These are phyloP conservation scores for Brettanomyces nanus DNA, from an alignment of 805 yeast species.

Conservation along the genomic window DNA sequence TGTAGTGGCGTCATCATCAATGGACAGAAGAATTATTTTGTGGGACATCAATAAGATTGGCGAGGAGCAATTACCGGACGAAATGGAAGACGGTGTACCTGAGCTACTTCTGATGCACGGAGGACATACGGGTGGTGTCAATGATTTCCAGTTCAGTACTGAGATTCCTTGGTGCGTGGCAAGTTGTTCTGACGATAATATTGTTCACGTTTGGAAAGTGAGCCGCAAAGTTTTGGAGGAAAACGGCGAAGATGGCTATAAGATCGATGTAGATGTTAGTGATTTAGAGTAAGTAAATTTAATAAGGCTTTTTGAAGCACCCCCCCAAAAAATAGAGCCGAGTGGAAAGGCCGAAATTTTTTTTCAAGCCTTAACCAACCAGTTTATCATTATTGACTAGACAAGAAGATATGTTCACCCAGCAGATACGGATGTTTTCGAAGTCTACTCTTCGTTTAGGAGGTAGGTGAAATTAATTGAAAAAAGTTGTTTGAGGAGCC, in stretches of 20 bases:
- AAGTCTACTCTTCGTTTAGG: too few species aligned
- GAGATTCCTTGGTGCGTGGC: slow-evolving; percentile 72
- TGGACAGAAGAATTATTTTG: slow-evolving; percentile 66
- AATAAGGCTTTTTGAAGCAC: too few species aligned
- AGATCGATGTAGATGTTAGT: slow-evolving; percentile 8
- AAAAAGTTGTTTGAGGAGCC: too few species aligned
- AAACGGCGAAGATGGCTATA: slow-evolving; percentile 6
- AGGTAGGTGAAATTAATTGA: too few species aligned
- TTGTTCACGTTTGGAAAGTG: slow-evolving; percentile 53
- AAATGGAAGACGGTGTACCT: slow-evolving; percentile 86
- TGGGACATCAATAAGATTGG: slow-evolving; percentile 83
- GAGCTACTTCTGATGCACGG: slow-evolving; percentile 89
- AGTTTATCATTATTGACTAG: too few species aligned
- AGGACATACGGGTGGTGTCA: slow-evolving; percentile 74
- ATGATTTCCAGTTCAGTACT: slow-evolving; percentile 65
- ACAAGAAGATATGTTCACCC: too few species aligned
- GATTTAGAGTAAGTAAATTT: too few species aligned
- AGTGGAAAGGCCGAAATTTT: too few species aligned
- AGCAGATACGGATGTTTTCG: too few species aligned
- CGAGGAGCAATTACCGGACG: slow-evolving; percentile 78
- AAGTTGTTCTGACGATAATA: slow-evolving; percentile 53
- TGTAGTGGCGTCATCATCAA: slow-evolving; percentile 65
- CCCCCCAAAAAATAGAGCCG: too few species aligned
- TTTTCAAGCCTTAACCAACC: too few species aligned
- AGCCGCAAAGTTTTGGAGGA: slow-evolving; percentile 25